Evolutionary conservation across 164 flowering plant genomes (phyloP).

Genomic region (Berberis thunbergii): DNA sequence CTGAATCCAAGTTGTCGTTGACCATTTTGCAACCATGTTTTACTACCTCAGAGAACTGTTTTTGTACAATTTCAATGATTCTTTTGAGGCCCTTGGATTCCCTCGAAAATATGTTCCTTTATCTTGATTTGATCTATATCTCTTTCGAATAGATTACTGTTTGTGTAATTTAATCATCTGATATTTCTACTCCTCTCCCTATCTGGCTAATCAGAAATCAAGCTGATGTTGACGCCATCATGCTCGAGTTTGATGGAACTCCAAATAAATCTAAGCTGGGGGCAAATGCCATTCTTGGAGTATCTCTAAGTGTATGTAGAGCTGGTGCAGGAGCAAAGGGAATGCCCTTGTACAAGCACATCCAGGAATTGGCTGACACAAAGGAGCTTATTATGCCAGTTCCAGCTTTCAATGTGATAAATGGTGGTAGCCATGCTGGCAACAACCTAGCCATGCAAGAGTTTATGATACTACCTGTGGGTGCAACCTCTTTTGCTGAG

Average conservation of each 20-base stretch:
- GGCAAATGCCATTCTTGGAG: constrained; percentile 92
- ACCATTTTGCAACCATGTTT: too few relatives aligned
- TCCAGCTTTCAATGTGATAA: constrained; percentile 96
- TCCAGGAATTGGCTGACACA: constrained; percentile 77
- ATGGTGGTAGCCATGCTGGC: constrained; percentile 98
- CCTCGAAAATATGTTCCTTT: too few relatives aligned
- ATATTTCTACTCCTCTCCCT: constrained; percentile 1
- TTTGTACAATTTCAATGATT: too few relatives aligned
- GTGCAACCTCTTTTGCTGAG: constrained; percentile 86
- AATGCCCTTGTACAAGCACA: constrained; percentile 81
- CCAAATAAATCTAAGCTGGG: constrained; percentile 86
- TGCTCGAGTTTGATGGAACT: constrained; percentile 94
- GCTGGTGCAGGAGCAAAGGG: constrained; percentile 98
- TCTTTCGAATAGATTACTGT: background rate
- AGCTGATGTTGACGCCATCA: constrained; percentile 71
- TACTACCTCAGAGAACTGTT: too few relatives aligned
- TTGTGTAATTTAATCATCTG: background rate
- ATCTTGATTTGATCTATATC: too few relatives aligned
- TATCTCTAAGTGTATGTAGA: constrained; percentile 83
- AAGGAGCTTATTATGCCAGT: constrained; percentile 98
- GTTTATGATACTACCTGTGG: constrained; percentile 93
- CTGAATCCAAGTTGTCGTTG: too few relatives aligned
- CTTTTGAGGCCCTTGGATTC: too few relatives aligned
- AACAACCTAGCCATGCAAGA: constrained; percentile 98
- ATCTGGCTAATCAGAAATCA: constrained; percentile 43